Evolutionary conservation across 805 yeast genomes (phyloP).

Genomic region (Saturnispora sanitii): DNA sequence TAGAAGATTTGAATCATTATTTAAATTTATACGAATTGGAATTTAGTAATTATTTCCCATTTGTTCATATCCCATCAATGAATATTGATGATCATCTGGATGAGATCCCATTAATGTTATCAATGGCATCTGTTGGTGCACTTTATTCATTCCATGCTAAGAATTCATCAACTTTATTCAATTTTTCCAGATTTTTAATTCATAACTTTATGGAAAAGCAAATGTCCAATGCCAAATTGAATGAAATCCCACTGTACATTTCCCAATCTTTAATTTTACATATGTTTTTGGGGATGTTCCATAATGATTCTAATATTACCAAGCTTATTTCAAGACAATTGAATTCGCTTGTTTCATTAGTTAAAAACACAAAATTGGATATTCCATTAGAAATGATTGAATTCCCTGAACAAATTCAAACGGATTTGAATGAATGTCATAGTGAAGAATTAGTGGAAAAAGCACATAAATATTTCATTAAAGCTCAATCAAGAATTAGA

Average conservation of each 20-base stretch:
- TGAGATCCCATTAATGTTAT: constrained; percentile 55
- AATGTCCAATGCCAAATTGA: constrained; percentile 35
- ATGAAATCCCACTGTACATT: constrained; percentile 47
- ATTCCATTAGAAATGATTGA: constrained; percentile 38
- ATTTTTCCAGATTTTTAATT: constrained; percentile 55
- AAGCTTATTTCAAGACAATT: constrained; percentile 44
- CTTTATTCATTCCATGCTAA: constrained; percentile 71
- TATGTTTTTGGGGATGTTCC: constrained; percentile 46
- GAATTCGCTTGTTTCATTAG: constrained; percentile 44
- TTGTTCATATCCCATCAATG: constrained; percentile 64
- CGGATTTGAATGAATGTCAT: constrained; percentile 14
- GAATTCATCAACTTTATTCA: constrained; percentile 62
- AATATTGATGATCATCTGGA: constrained; percentile 39
- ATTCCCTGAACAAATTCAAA: constrained; percentile 31
- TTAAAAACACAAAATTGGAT: constrained; percentile 42
- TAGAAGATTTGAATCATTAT: constrained; percentile 69
- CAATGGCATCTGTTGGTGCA: constrained; percentile 87
- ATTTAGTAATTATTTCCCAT: constrained; percentile 76
- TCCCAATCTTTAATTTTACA: constrained; percentile 48
- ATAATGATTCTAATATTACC: constrained; percentile 41
- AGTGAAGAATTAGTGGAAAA: constrained; percentile 25
- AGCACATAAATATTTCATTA: constrained; percentile 41
- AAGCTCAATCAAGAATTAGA: constrained; percentile 47
- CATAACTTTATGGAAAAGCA: constrained; percentile 54
- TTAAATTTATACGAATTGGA: constrained; percentile 65